Base-by-base conservation (phyloP, 2,329 filamentous ascomycete species). In the Penicillium decumbens region DNA sequence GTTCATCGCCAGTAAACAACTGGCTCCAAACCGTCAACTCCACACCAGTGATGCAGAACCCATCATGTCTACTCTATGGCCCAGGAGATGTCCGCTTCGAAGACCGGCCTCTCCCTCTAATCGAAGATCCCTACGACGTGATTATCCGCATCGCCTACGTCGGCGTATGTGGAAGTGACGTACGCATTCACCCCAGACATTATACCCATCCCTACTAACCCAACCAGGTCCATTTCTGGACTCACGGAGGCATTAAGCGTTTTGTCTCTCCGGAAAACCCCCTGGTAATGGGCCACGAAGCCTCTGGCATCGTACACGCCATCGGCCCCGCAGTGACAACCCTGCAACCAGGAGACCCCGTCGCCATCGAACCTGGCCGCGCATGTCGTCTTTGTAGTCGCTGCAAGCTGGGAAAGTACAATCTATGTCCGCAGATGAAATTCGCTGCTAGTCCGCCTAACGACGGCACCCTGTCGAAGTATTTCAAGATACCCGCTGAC, bases 101-200 rank as follows among this genome's bases (percentile, higher is more conserved):
- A 56, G 68, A 75, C 44, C 62, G 54, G 6, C 66, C 69, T 0
- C 56, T 72, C 1, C 73, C 74, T 2, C 50, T 56, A 3, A 59
- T 74, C 4, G 49, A 61, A 6, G 59, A 70, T 10, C 62, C 66
- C 0, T 60, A 70, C 47, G 72, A 75, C 54, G 69, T 75, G 15
- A 64, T 76, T 24, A 61, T 76, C 7, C 68, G 69, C n/a, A 72
- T 77, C 33, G 66, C 68, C 3, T 75, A 69, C 32, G 64, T 72
- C 0, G 74, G 73, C 3, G 70, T 76, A n/a, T 75, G 72, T 51
- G 73, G 71, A 20, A 71, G 68, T 46, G 70, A 72, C 57, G 67
- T 67, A 54, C 25, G 55, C 54, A 28, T 29, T 15, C n/a, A 8
- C 8, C 33, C 18, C 15, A 18, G 15, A 15, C 20, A n/a, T 23